Conservation (phyloP, 768 basidiomycete species). For the Pleurotus djamor region DNA sequence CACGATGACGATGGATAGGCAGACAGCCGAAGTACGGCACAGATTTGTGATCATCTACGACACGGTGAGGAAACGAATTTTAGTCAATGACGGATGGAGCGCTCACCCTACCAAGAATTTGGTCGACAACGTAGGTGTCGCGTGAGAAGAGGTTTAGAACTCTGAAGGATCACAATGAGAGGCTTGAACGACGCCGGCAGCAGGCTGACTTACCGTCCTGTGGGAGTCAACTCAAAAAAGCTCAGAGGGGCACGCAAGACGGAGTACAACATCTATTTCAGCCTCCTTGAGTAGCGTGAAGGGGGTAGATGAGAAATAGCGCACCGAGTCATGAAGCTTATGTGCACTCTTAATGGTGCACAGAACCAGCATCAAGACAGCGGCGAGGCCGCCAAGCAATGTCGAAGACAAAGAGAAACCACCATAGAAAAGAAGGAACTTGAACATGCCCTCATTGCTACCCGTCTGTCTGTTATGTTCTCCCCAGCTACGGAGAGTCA, state of each 20-base stretch:
- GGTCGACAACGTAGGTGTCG: constrained; percentile 85
- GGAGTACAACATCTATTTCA: constrained; percentile 66
- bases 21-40: constrained; percentile 60
- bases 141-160: constrained; percentile 91
- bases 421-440: constrained; percentile 67
- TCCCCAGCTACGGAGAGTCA: constrained; percentile 79
- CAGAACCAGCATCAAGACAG: constrained; percentile 72
- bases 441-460: constrained; percentile 51
- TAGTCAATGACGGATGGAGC: neutral
- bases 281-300: neutral
- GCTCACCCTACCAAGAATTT: constrained; percentile 63
- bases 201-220: constrained; percentile 56
- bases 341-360: constrained; percentile 75
- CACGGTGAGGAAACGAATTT: neutral
- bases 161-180: constrained; percentile 29
- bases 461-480: constrained; percentile 69
- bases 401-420: constrained; percentile 60
- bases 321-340: constrained; percentile 73
- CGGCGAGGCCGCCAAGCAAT: constrained; percentile 49
- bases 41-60: constrained; percentile 57
- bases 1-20: constrained; percentile 63
- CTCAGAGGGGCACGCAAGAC: constrained; percentile 81
- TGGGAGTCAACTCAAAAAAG: constrained; percentile 91
- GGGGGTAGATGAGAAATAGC: constrained; percentile 18
- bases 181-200: neutral